Base-by-base conservation (phyloP, 176 grass and related monocot genomes). In the Cenchrus fungigraminus region DNA sequence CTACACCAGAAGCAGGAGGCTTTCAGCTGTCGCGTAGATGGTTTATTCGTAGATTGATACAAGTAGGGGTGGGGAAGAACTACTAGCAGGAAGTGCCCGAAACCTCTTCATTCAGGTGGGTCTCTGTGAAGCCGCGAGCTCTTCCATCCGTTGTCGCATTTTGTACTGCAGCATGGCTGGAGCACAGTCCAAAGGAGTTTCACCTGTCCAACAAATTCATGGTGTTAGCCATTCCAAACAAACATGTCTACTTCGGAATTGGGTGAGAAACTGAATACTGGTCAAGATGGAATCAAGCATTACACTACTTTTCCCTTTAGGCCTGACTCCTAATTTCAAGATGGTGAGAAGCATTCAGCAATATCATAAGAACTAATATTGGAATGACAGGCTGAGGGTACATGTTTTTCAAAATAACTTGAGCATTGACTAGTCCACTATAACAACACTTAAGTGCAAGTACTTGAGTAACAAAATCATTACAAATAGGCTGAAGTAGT, bases 161-260 rank as follows among this genome's bases (percentile, higher is more conserved):
- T 97, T 99, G 88, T 91, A 94, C 45, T 99, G 97, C 89, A 99
- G 82, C 97, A 99, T 99, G 56, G 97, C 71, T 22, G 97, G 97
- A 84, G 97, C 97, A 66, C 97, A 97, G 71, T 99, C 97, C 82
- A 97, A 31, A 86, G 97, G 91, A 69, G 97, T 97, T 89, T 99
- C 97, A 17, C 97, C 97, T 99, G 81, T 80, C 44, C 71, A 94
- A 68, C 16, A 73, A 75, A n/a, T 79, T 74, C 25, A 58, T 45
- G 42, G 56, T 76, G 51, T 58, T 78, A 81, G 34, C 31, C 28
- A 56, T 29, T 34, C 63, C 43, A 28, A 47, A 77, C 51, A 32
- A 25, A 73, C 71, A 80, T 53, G 4, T 49, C n/a, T 66, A 55
- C 11, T 54, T 74, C 8, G 57, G 52, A 51, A 28, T 52, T 52